Conservation (phyloP, 2,329 filamentous ascomycete species). For the Fusarium chuoi region DNA sequence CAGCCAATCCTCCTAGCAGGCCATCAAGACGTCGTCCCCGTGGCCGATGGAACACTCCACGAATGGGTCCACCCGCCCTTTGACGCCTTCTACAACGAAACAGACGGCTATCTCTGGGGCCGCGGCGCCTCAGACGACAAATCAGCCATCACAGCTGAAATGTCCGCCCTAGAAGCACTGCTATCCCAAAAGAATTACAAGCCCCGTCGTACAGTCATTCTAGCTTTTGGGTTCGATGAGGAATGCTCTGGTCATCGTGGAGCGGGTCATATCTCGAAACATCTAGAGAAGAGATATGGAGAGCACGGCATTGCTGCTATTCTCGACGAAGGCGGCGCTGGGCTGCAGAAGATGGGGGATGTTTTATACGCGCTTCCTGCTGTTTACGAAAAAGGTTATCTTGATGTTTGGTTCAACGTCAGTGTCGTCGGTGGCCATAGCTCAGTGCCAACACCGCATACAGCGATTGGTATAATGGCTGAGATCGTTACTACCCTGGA, state of each 20-base stretch:
- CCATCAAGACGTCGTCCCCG: slow-evolving; percentile 56
- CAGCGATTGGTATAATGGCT: slow-evolving; percentile 73
- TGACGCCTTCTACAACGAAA: slow-evolving; percentile 48
- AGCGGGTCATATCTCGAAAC: slow-evolving; percentile 60
- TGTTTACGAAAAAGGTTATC: slow-evolving; percentile 70
- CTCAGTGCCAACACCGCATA: slow-evolving; percentile 68
- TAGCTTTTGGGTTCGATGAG: slow-evolving; percentile 73
- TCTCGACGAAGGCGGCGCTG: slow-evolving; percentile 71
- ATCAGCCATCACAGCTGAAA: slow-evolving; percentile 50
- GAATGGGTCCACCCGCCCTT: slow-evolving; percentile 54
- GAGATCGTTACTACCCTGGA: slow-evolving; percentile 73
- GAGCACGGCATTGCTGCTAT: slow-evolving; percentile 66
- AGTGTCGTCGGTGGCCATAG: slow-evolving; percentile 68
- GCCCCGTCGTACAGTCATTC: slow-evolving; percentile 65
- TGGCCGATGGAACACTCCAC: slow-evolving; percentile 51
- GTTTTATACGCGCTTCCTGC: slow-evolving; percentile 64
- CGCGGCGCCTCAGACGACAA: slow-evolving; percentile 54
- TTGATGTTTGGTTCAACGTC: slow-evolving; percentile 67
- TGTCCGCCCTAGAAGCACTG: slow-evolving; percentile 57
- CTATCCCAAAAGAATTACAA: slow-evolving; percentile 58
- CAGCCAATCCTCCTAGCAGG: slow-evolving; percentile 52
- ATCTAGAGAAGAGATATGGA: slow-evolving; percentile 63
- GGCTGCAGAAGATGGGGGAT: slow-evolving; percentile 58
- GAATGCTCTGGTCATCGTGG: slow-evolving; percentile 67
- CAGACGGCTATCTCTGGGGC: slow-evolving; percentile 51